These are phyloP conservation scores for Tephrocybe sp. DNA, from an alignment of 768 basidiomycete species.

Conservation along the genomic window DNA sequence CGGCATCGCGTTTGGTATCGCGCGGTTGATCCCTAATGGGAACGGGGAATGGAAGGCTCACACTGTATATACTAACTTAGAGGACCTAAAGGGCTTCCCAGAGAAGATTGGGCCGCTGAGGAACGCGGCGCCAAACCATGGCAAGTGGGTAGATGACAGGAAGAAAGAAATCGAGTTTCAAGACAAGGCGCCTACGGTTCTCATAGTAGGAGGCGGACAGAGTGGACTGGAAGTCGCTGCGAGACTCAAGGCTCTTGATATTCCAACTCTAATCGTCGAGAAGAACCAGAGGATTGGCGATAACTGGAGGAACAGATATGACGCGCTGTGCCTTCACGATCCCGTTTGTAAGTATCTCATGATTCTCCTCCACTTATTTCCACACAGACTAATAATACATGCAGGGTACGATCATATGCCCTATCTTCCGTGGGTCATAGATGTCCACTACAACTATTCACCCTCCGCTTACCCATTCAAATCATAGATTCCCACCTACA, in stretches of 20 bases:
- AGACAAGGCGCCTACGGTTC: constrained; percentile 41
- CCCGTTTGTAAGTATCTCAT: constrained; percentile 54
- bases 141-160: constrained; percentile 53
- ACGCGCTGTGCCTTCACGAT: constrained; percentile 66
- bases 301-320: constrained; percentile 67
- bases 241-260: constrained; percentile 52
- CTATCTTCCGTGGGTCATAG: constrained; percentile 50
- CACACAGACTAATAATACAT: background rate
- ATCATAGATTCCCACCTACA: constrained; percentile 50
- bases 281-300: constrained; percentile 59
- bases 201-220: constrained; percentile 68
- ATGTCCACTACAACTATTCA: background rate
- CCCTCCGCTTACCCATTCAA: background rate
- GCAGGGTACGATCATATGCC: constrained; percentile 58
- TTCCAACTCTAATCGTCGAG: constrained; percentile 59
- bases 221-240: constrained; percentile 64
- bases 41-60: constrained; percentile 58
- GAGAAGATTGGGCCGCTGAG: constrained; percentile 51
- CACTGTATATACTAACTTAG: constrained; percentile 58
- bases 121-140: constrained; percentile 43
- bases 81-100: constrained; percentile 50
- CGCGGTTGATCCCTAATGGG: constrained; percentile 49
- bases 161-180: constrained; percentile 43
- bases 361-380: constrained; percentile 3
- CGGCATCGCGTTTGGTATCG: constrained; percentile 52